Base-by-base conservation (phyloP, 768 basidiomycete genomes). In the Suillus americanus region DNA sequence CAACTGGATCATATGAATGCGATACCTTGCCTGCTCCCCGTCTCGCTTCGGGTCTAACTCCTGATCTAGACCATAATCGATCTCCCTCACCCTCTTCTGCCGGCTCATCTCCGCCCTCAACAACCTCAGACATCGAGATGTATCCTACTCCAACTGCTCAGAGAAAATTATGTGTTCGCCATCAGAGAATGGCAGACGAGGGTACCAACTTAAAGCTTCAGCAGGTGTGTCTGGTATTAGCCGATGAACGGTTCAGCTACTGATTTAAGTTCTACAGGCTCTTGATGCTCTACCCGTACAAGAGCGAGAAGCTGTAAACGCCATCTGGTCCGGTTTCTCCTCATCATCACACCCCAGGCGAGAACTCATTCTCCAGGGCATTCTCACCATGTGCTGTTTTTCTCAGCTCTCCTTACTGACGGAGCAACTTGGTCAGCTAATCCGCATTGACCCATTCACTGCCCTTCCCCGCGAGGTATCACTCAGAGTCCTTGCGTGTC, bases 381-480 rank as follows among this genome's bases (percentile, higher is more conserved):
- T 99, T 64, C 88, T 99, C 69, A 98, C 97, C 18, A 99, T 99
- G 95, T 99, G 96, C 77, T 99, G 97, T 79, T 98, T 97, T 81
- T 96, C 93, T 55, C 95, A 99, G 73, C 89, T 99, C 35, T 98
- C 97, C 33, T 91, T 98, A 59, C 89, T 99, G 64, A 91, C 95
- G 37, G 94, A 97, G 67, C 91, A 95, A 61, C 92, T 99, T 65
- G 82, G 88, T 40, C 89, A 93, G 68, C 89, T 98, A 69, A 98
- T 97, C 75, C 90, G 97, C 69, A 89, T 99, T 76, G 97, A 99
- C 75, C 97, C 97, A 12, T 95, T 99, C 77, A 79, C 83, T 54
- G 86, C 94, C 67, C 85, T 99, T 55, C 97, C 97, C 2, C 89
- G 92, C 65, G 97, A 99, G 76, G 85, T 97, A 70, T 86, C 84